Base-by-base conservation (phyloP, 129 eudicot genomes). In the Daucus carota region DNA sequence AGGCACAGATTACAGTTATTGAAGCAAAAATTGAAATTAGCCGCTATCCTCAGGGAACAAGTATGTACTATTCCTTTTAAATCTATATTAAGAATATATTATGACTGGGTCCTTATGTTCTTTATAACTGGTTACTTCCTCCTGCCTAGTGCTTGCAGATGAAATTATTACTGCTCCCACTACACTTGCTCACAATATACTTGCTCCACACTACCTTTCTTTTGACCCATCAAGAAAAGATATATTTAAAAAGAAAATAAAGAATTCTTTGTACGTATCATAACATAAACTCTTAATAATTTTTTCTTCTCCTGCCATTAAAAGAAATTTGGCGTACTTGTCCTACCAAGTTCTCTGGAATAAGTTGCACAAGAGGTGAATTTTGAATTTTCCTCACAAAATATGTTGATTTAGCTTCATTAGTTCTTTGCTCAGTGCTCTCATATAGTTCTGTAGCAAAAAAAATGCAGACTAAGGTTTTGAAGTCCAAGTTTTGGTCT, bases 21-120 rank as follows among this genome's bases (percentile, higher is more conserved):
- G 78, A 87, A 83, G 85, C 98, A 91, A 89, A 94, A 91, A 80
- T 82, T 94, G 74, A 94, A 94, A 87, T 86, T 94, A 74, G 90
- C 93, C 65, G 80, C 93, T 88, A 89, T 94, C 76, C 90, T 94
- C 20, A 91, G 83, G 87, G 91, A 90, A 86, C 93, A 94, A 77
- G 98, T 91, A 86, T 80, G 91, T 52, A 76, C 46, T 80, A 14
- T 73, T 54, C 81, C 42, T 76, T 3, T 29, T 74, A 47, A 9
- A 44, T 72, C 75, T 28, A 5, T 22, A 12, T 57, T 20, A 70
- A 1, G 57, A 24, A 17, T 22, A 57, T 38, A 76, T 26, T 6
- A 16, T 57, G 42, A n/a, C 18, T 5, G 6, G 16, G 50, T 70
- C 10, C 1, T 26, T 63, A 14, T 12, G 38, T 15, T 62, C 38